Conservation (phyloP, 2,329 filamentous ascomycete species). For the Cryphonectria japonica region DNA sequence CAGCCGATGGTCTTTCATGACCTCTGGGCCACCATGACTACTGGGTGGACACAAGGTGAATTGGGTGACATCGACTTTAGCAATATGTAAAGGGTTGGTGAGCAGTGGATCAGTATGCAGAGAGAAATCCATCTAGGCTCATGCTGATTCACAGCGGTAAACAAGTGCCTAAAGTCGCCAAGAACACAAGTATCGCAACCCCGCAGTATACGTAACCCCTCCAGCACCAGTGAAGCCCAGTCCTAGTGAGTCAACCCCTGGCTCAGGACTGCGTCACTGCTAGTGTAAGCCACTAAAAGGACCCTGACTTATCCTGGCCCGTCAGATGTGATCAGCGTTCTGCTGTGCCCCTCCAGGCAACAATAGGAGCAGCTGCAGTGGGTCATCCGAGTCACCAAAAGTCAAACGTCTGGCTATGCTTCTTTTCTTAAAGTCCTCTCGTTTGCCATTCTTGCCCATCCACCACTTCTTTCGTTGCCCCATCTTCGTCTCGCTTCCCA, state of each 20-base stretch:
- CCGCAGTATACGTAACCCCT: not conserved
- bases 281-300: too few species aligned
- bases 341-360: not conserved
- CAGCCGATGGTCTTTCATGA: constrained; percentile 44
- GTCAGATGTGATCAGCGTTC: not conserved
- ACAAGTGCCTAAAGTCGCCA: not conserved
- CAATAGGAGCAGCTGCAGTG: not conserved
- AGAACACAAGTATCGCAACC: not conserved
- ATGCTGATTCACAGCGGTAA: not conserved
- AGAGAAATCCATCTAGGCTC: not conserved
- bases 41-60: constrained; percentile 45
- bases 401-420: not conserved
- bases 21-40: constrained; percentile 54
- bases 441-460: not conserved
- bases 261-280: not conserved
- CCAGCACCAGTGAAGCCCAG: not conserved
- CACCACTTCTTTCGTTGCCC: not conserved
- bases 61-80: constrained; percentile 10
- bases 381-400: not conserved
- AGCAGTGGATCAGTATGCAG: not conserved
- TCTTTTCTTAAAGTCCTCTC: not conserved
- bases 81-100: not conserved
- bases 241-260: not conserved
- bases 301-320: too few species aligned
- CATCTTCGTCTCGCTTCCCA: not conserved